Evolutionary conservation across 2,329 filamentous ascomycete genomes (phyloP).

Genomic region (Verticillium albo-atrum): DNA sequence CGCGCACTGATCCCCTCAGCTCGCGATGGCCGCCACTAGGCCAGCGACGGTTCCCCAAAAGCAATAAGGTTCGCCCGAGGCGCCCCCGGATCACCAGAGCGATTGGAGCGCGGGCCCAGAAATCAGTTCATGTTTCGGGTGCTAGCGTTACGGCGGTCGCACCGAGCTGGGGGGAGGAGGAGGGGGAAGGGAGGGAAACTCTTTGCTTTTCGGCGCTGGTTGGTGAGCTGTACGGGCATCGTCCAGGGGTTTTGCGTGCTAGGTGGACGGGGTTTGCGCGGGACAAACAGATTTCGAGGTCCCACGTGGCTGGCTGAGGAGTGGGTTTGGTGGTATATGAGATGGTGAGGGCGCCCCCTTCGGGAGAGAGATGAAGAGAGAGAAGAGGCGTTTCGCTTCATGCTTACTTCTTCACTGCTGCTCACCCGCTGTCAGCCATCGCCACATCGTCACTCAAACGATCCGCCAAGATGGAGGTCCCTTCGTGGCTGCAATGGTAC

Average conservation of each 20-base stretch:
- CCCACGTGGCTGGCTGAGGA: neutral
- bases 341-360: neutral
- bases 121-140: neutral
- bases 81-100: neutral
- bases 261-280: neutral
- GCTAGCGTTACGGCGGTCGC: neutral
- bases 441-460: neutral
- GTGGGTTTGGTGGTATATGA: neutral
- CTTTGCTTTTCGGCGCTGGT: neutral
- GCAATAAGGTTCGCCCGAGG: neutral
- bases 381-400: neutral
- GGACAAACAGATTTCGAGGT: neutral
- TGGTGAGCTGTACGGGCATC: neutral
- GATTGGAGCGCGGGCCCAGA: neutral
- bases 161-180: neutral
- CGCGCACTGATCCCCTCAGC: neutral
- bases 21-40: neutral
- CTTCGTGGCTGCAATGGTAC: constrained; percentile 38
- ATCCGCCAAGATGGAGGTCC: constrained; percentile 11
- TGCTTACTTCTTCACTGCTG: neutral
- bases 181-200: neutral
- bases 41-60: neutral
- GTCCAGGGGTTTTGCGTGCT: neutral
- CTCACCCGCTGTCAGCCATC: neutral
- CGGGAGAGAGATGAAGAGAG: neutral